These are phyloP conservation scores for Glycine soja DNA, from an alignment of 306 rosid genomes.

Conservation along the genomic window DNA sequence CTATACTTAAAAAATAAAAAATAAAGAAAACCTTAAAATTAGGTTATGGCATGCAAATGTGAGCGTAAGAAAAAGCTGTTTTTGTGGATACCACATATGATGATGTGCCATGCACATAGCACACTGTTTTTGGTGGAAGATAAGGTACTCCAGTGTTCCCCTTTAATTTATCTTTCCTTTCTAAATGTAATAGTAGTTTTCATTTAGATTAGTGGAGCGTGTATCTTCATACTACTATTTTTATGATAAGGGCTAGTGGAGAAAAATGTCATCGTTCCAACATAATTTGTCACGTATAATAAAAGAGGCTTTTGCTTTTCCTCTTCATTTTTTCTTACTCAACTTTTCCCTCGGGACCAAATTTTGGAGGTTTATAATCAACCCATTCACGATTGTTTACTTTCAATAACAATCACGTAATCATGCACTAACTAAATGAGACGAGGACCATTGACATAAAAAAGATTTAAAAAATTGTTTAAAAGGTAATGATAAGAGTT, in stretches of 20 bases:
- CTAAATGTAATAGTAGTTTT: not conserved
- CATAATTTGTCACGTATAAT: constrained; percentile 24
- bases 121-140: constrained; percentile 40
- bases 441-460: not conserved
- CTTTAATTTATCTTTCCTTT: constrained; percentile 5
- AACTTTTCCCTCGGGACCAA: not conserved
- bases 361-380: not conserved
- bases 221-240: not conserved
- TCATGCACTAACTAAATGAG: constrained; percentile 1
- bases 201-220: no score
- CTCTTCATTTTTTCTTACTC: not conserved
- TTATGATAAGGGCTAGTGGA: constrained; percentile 32
- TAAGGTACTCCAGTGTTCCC: constrained; percentile 18
- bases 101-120: not conserved
- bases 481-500: no score
- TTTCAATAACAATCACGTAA: not conserved
- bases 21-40: not conserved
- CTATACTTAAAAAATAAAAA: not conserved
- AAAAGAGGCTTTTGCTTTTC: constrained; percentile 3
- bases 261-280: constrained; percentile 46
- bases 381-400: not conserved
- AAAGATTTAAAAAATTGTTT: no score
- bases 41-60: constrained; percentile 9
- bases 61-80: constrained; percentile 15
- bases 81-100: constrained; percentile 41